Evolutionary conservation across 31 red algal species (phyloP), one percentile per base, ranked within the genome.

Genomic region (Odonthalia washingtoniensis): DNA sequence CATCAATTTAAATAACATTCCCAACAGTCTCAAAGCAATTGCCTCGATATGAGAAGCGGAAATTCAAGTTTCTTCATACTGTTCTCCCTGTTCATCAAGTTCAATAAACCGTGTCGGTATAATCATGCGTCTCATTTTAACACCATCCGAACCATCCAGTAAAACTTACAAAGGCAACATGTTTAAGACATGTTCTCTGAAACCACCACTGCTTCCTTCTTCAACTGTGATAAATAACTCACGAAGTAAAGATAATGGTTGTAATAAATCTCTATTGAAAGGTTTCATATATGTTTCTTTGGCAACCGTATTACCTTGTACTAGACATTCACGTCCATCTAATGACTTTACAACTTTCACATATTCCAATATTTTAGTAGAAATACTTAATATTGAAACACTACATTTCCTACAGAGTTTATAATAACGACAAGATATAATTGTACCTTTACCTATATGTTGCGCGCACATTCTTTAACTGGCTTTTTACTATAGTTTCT

Each of bases 51-150:
- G 96, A 36, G 44, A 46, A 9, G 96, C 84, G 12, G 45, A 81
- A 65, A 98, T 57, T 9, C 96, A 93, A 39, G 96, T 93, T 75
- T 98, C 93, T 42, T 98, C 96, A 65, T 95, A 95, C 63, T 98
- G 96, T 75, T 98, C 85, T 1, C 39, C 26, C 64, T 98, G 96
- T 26, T 69, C 89, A 2, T 87, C 96, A 41, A 89, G 84, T 38
- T 98, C 96, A 83, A 98, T 94, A 68, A 87, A 98, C 1, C 85
- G 72, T 69, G 95, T 92, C 40, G 96, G 96, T 41, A 98, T 80
- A 35, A 98, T 92, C 89, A 98, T 92, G 3, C 92, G 93, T 21
- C 96, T 49, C n/a, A 98, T 74, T 72, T 81, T 87, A 36, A 94
- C 65, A n/a, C n/a, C n/a, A 39, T 61, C 16, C 5, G 86, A 85